Conservation (phyloP, 169 alveolate species). For the Hammondia hammondi region DNA sequence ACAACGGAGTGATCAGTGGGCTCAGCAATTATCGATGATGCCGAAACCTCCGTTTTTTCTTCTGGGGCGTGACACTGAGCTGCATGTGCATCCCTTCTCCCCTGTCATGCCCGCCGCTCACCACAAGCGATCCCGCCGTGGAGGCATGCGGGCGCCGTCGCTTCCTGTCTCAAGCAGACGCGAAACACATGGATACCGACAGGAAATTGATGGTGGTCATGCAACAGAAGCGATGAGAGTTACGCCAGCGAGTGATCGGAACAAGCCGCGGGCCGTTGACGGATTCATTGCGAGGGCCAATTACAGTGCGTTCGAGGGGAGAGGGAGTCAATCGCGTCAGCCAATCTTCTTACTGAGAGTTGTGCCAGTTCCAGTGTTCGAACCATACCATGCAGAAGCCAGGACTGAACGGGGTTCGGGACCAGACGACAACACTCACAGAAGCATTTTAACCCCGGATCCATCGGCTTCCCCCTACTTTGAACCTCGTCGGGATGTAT, state of each 20-base stretch:
- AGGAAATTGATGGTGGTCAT: neutral
- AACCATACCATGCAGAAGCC: neutral
- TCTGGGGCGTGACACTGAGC: slow-evolving; percentile 54
- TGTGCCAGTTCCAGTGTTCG: neutral
- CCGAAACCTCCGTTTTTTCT: slow-evolving; percentile 55
- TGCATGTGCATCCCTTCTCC: slow-evolving; percentile 54
- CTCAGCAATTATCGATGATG: too few relatives aligned
- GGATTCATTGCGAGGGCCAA: neutral
- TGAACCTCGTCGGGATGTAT: neutral
- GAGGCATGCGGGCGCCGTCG: neutral
- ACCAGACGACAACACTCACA: neutral
- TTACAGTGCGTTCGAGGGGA: neutral
- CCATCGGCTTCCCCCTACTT: neutral
- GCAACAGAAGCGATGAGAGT: neutral
- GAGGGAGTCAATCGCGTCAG: neutral
- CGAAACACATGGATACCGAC: neutral
- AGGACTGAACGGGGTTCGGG: neutral
- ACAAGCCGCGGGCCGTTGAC: neutral
- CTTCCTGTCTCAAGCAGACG: neutral
- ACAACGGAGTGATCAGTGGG: neutral
- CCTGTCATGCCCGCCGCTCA: neutral
- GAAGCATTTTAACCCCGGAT: neutral
- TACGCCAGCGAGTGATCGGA: neutral
- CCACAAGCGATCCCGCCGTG: neutral
- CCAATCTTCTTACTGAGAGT: neutral